phyloP scores from a whole-genome alignment of 108 stramenopile genomes.

The Pseudonitzschia pungens region DNA sequence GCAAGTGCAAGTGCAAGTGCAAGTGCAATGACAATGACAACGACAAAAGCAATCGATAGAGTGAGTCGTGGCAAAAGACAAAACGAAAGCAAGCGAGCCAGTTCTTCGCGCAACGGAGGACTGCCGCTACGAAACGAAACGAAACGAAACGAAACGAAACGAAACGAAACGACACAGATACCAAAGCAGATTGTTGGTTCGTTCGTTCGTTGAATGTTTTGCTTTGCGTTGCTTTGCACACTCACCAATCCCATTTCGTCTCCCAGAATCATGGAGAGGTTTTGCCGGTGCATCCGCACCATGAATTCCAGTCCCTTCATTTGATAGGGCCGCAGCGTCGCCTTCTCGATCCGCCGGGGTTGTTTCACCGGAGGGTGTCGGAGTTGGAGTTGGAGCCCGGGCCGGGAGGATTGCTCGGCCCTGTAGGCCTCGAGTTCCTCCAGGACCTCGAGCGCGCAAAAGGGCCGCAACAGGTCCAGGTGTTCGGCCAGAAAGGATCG shows the following conservation, averaged over 20 bases:
- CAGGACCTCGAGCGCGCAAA: not conserved
- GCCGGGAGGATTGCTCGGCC: not conserved
- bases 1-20: no score
- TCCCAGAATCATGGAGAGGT: slow-evolving; percentile 79
- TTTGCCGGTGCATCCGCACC: slow-evolving; percentile 68
- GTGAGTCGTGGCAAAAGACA: not conserved
- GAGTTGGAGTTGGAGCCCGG: not conserved
- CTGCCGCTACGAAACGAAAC: not conserved
- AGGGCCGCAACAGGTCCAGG: not conserved
- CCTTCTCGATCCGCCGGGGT: not conserved
- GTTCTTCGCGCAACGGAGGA: not conserved
- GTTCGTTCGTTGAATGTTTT: no score
- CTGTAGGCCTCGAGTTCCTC: not conserved
- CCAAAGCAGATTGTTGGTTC: no score
- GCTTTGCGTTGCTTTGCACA: no score
- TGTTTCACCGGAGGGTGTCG: not conserved
- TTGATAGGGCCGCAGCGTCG: slow-evolving; percentile 87
- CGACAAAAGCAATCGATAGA: not conserved
- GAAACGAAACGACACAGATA: no score
- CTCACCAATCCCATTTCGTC: slow-evolving; percentile 78
- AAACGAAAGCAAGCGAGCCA: not conserved
- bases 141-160: no score
- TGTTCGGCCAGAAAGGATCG: slow-evolving; percentile 1
- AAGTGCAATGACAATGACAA: not conserved
- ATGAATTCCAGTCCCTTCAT: slow-evolving; percentile 86